Conservation (phyloP, 768 basidiomycete genomes). For the Mycena alexandri region DNA sequence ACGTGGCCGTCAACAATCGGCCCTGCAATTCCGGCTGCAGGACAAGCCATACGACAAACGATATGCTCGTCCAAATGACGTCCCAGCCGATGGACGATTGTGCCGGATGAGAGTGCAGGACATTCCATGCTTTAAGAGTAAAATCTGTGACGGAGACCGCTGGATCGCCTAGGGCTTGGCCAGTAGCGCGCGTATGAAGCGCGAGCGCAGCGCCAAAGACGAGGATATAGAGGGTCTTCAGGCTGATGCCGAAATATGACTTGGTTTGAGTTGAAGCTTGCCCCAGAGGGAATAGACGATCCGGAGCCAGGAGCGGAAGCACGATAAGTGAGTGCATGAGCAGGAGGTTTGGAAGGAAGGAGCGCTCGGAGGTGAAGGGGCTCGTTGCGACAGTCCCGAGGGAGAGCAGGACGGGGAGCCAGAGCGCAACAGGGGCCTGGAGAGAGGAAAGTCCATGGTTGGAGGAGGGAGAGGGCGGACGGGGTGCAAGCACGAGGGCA, state of each 20-base stretch:
- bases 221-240: constrained; percentile 53
- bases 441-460: background rate
- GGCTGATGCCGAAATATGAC: constrained; percentile 39
- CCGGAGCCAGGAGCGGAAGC: constrained; percentile 59
- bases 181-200: constrained; percentile 53
- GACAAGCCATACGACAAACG: constrained; percentile 54
- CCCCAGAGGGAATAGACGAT: constrained; percentile 24
- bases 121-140: constrained; percentile 47
- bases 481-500: constrained; percentile 56
- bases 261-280: background rate
- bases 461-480: constrained; percentile 22
- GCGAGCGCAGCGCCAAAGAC: constrained; percentile 47
- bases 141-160: constrained; percentile 38
- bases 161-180: constrained; percentile 42
- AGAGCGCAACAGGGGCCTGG: constrained; percentile 47
- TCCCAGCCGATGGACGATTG: constrained; percentile 77
- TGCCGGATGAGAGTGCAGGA: constrained; percentile 67
- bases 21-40: constrained; percentile 8
- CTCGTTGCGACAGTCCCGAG: constrained; percentile 58
- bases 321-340: constrained; percentile 70
- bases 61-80: constrained; percentile 66
- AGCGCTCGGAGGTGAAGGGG: constrained; percentile 56
- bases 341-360: constrained; percentile 72
- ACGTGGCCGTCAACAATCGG: constrained; percentile 14
- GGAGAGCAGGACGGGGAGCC: constrained; percentile 59